phyloP scores from a whole-genome alignment of 257 asterid genomes.

The Vinca minor region DNA sequence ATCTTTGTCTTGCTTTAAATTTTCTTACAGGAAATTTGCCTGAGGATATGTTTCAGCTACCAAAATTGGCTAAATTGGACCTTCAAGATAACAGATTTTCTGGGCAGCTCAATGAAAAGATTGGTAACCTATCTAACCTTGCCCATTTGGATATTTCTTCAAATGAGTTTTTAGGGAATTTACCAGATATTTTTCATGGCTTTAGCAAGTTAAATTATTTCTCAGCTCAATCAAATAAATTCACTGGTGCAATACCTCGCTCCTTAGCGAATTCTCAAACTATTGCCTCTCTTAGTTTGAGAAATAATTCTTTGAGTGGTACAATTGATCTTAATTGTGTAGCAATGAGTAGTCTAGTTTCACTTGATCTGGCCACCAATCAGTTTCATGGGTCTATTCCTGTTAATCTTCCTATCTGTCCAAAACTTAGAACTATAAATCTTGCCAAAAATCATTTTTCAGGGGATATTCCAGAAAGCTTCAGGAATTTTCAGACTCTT shows the following conservation, averaged over 20 bases:
- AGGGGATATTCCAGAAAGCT: slow-evolving; percentile 65
- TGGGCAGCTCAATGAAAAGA: slow-evolving; percentile 36
- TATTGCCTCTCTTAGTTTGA: slow-evolving; percentile 39
- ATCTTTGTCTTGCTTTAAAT: slow-evolving; percentile 43
- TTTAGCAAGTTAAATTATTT: slow-evolving; percentile 36
- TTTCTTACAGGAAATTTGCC: slow-evolving; percentile 46
- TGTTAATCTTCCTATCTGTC: slow-evolving; percentile 47
- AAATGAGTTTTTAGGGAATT: slow-evolving; percentile 42
- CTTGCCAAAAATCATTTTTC: slow-evolving; percentile 46
- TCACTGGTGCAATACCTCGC: slow-evolving; percentile 45
- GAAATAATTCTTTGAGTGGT: slow-evolving; percentile 60
- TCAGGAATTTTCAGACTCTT: slow-evolving; percentile 52
- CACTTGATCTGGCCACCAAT: slow-evolving; percentile 65
- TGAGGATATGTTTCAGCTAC: slow-evolving; percentile 45
- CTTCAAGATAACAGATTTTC: slow-evolving; percentile 52
- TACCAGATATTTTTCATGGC: slow-evolving; percentile 55
- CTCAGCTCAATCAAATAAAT: slow-evolving; percentile 59
- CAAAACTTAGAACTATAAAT: slow-evolving; percentile 37
- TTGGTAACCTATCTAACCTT: slow-evolving; percentile 64
- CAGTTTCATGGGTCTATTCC: slow-evolving; percentile 52
- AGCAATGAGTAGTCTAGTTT: slow-evolving; percentile 58
- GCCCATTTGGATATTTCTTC: slow-evolving; percentile 44
- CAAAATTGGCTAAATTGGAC: slow-evolving; percentile 30
- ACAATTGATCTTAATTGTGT: slow-evolving; percentile 54
- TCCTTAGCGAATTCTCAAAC: slow-evolving; percentile 57